Base-by-base conservation (phyloP, 345 rosid genomes). In the Populus simonii region DNA sequence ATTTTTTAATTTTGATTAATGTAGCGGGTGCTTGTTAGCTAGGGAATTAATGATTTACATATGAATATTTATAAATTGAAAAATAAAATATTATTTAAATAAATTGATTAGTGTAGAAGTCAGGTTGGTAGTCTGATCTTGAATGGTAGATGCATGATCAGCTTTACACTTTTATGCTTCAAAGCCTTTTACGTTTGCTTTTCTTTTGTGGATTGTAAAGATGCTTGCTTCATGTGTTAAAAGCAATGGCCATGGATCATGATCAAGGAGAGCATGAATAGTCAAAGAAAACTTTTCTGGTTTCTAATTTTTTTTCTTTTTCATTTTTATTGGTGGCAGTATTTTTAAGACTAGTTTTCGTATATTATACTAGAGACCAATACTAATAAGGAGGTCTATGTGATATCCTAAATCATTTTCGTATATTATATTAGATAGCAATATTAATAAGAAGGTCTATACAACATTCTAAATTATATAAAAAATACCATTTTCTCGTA, bases 81-180 rank as follows among this genome's bases (percentile, higher is more conserved):
- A 41, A 9, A 41, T 9, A 41, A 41, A 9, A 41, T 41, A 2
- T 41, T 41, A 1, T 53, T 53, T 53, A 20, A 2, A 18, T 55
- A 22, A 55, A 55, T 55, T 8, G 61, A 55, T 18, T 55, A 22
- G 2, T 31, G 45, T 13, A 29, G 17, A 65, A 68, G 69, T 76
- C 78, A 75, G 84, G 77, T 83, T 72, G 51, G 86, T 83, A 80
- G 78, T 78, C 74, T 57, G 74, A 74, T 73, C 73, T 83, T 87
- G 86, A 89, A 88, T 79, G 87, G 85, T 85, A 86, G 87, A 49
- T 16, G 80, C 77, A 76, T 75, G 76, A 55, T 47, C 25, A 66
- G 61, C 81, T 79, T 80, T 74, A 78, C 79, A 80, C 80, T 80
- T 78, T 76, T 67, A 31, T 31, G 10, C 33, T 63, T 43, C n/a